Evolutionary conservation across 176 grass and related monocot genomes (phyloP), one percentile per base, ranked within the genome.

Genomic region (Aegilops sharonensis): DNA sequence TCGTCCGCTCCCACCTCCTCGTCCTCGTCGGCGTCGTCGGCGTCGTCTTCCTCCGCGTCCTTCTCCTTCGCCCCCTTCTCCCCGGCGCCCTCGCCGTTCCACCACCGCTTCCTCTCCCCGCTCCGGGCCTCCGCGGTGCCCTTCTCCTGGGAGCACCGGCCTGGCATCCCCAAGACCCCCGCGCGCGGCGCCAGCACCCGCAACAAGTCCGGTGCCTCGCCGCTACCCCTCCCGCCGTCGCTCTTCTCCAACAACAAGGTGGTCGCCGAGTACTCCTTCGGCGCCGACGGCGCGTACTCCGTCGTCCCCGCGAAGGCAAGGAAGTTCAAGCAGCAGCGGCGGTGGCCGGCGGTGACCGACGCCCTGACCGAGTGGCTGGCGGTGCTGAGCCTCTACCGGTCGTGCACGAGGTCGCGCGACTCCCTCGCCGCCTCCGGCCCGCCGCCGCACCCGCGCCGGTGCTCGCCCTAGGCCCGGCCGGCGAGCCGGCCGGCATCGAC

Each of bases 111-210:
- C 65, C 83, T 90, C 75, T 89, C 88, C 31, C 91, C 94, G 75
- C 72, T 89, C 27, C 80, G 85, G 75, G 31, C 82, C 82, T 93
- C 85, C 27, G 90, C 89, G 1, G 70, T 96, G 45, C 94, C 94
- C 18, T 93, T 96, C 91, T 93, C 94, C 29, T 96, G 94, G 94
- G 94, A 96, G 75, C 91, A 91, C 74, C 89, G 89, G 45, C 94
- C 94, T 0, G 94, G 94, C 62, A 89, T 96, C 78, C 94, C 94
- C 87, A 91, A 88, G 79, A 91, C 87, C 1, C 91, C 94, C 57
- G 79, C 87, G 13, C 91, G 86, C 45, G 72, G 72, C 0, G 4
- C 77, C 75, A 37, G 52, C 17, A 13, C 40, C 4, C 74, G 77
- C 65, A 23, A 30, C 37, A 78, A 89, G 69, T 30, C 52, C 60